Base-by-base conservation (phyloP, 208 protist species). In the Wallacemonas sp. region DNA sequence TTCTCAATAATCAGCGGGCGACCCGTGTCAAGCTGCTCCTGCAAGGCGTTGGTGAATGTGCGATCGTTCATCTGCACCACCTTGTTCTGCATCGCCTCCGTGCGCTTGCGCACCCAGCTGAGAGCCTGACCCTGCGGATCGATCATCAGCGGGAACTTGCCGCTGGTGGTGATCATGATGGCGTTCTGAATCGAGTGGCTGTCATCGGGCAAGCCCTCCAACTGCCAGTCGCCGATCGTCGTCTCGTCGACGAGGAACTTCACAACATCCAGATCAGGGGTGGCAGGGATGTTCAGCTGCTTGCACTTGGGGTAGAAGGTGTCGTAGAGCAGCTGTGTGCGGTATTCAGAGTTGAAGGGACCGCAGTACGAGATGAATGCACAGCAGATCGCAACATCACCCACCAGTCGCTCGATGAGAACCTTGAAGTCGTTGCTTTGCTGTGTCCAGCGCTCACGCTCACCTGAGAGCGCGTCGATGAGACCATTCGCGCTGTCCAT, bases 141-240 rank as follows among this genome's bases (percentile, higher is more conserved):
- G 54, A 99, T 98, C 81, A 99, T 89, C 26, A 99, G 82, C 53
- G 98, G 97, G 74, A 93, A 99, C 73, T 98, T 95, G 61, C 71
- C 78, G 83, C 88, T 95, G 30, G 91, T 92, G 32, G 97, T 99
- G 66, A 99, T 97, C 85, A 99, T 98, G 71, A 99, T 99, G 53
- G 96, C 98, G 81, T 99, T 99, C 84, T 99, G 97, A 15, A 99
- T 90, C 17, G 98, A 99, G 76, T 99, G 97, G 69, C 98, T 97
- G 83, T 99, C 98, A 19, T 95, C 97, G 39, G 98, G 98, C 27
- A 99, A 82, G 17, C 97, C 97, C 74, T 99, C 94, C 42, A 99
- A 75, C 71, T 98, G 96, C 98, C 98, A 99, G 68, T 99, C 94
- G 41, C 95, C 94, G 62, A 99, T 95, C 37, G 87, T 95, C 30